These are phyloP conservation scores for Euptelea pleiosperma DNA, from an alignment of 164 flowering plant species.

Conservation along the genomic window DNA sequence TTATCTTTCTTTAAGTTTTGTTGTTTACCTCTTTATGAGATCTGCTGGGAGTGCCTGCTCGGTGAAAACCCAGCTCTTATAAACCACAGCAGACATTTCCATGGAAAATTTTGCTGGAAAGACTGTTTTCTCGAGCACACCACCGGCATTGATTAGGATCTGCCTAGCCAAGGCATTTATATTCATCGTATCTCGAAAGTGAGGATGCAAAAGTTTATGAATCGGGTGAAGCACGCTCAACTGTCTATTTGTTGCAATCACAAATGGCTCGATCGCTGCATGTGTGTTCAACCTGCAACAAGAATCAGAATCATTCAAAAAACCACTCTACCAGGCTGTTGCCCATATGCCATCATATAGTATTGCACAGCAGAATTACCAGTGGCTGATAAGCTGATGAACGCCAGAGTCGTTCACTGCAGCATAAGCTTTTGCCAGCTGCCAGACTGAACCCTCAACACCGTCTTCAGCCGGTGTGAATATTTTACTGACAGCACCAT, in stretches of 20 bases:
- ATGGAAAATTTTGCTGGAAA: conserved; percentile 67
- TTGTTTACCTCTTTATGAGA: conserved; percentile 58
- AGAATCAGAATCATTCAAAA: not conserved
- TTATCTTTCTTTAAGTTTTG: not conserved
- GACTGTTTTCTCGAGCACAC: conserved; percentile 67
- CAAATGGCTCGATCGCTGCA: conserved; percentile 79
- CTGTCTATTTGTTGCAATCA: conserved; percentile 72
- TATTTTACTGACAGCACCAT: conserved; percentile 61
- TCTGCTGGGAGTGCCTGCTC: conserved; percentile 81
- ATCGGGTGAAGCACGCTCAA: conserved; percentile 82
- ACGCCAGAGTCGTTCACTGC: too few relatives aligned
- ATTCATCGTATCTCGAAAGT: conserved; percentile 81
- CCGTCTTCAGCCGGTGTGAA: conserved; percentile 61
- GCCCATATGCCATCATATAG: too few relatives aligned
- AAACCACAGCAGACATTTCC: conserved; percentile 72
- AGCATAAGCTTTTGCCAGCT: conserved; percentile 89
- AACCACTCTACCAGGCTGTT: too few relatives aligned
- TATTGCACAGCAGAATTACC: too few relatives aligned
- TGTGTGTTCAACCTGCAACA: conserved; percentile 76
- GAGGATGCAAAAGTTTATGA: conserved; percentile 76
- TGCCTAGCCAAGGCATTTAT: conserved; percentile 82
- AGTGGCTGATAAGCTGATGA: conserved; percentile 82
- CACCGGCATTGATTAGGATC: conserved; percentile 76
- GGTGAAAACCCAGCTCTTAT: conserved; percentile 64
- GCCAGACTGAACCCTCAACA: conserved; percentile 64